A percentile compares a stretch with the other conserved stretches of the same genome.
These are phyloP conservation scores for Lactarius psammicola DNA, from an alignment of 768 basidiomycete genomes.

Conservation along the genomic window DNA sequence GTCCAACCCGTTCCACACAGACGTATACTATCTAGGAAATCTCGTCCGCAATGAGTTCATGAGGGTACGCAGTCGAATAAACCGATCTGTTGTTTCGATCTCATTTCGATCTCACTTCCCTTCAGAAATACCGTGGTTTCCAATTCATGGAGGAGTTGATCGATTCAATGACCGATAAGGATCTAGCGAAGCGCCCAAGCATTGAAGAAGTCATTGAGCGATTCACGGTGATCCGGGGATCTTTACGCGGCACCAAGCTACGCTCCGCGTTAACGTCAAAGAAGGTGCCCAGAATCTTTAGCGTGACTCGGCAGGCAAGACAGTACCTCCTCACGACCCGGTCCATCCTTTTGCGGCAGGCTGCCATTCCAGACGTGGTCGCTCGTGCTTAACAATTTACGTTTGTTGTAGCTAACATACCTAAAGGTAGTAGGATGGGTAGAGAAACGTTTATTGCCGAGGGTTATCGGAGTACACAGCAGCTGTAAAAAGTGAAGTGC, in stretches of 20 bases:
- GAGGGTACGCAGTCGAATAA: conserved; percentile 27
- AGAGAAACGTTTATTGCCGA: no score
- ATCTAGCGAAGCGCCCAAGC: conserved; percentile 34
- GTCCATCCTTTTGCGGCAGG: conserved; percentile 6
- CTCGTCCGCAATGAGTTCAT: conserved; percentile 34
- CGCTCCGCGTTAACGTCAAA: conserved; percentile 14
- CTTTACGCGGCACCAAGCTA: conserved; percentile 9
- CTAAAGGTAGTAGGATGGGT: no score
- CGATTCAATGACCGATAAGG: conserved; percentile 31
- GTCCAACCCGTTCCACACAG: conserved; percentile 38
- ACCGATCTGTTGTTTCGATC: neutral
- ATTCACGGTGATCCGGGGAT: conserved; percentile 2
- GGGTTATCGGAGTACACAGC: no score
- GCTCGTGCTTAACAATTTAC: neutral
- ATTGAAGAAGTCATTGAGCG: conserved; percentile 17
- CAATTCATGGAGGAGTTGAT: conserved; percentile 34
- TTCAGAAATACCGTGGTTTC: conserved; percentile 30
- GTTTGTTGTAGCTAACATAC: neutral
- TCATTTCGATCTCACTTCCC: neutral
- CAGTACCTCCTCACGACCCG: conserved; percentile 7
- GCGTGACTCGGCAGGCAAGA: neutral
- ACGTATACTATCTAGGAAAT: conserved; percentile 40
- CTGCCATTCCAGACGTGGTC: conserved; percentile 2
- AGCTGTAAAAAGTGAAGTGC: no score
- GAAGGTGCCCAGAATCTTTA: neutral